phyloP scores from a whole-genome alignment of 176 grass and related monocot species.

The Raddia guianensis region DNA sequence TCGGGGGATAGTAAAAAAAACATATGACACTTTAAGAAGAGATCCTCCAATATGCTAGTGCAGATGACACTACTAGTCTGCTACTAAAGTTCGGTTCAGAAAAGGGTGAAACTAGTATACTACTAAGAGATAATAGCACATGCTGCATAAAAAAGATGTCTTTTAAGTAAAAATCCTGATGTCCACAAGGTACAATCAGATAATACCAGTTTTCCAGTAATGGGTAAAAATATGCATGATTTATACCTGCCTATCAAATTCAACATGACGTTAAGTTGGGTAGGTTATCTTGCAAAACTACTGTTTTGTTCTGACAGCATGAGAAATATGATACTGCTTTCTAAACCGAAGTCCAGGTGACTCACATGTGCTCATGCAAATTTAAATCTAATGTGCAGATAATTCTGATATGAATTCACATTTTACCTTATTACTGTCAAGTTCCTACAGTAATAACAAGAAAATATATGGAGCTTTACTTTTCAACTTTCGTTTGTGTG shows the following conservation, averaged over 20 bases:
- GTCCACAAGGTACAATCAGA: not conserved
- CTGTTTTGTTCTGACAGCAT: not conserved
- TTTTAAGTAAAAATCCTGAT: not conserved
- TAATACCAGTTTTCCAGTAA: not conserved
- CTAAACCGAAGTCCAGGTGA: not conserved
- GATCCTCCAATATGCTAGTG: not conserved
- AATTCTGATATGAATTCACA: not conserved
- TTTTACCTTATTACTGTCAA: not conserved
- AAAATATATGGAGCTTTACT: not conserved
- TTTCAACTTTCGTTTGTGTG: not conserved
- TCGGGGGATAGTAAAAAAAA: not conserved
- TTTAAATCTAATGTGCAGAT: not conserved
- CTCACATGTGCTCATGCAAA: not conserved
- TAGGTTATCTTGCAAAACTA: not conserved
- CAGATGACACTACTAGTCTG: not conserved
- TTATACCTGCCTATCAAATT: not conserved
- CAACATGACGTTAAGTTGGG: not conserved
- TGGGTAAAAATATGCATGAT: not conserved
- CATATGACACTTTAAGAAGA: not conserved
- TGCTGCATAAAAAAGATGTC: constrained; percentile 3
- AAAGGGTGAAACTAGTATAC: too few relatives aligned
- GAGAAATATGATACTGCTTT: not conserved
- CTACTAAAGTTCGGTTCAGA: too few relatives aligned
- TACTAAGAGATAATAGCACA: not conserved
- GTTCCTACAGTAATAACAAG: not conserved